Base-by-base conservation (phyloP, 2,329 filamentous ascomycete genomes). In the Paradendryphiella salina region DNA sequence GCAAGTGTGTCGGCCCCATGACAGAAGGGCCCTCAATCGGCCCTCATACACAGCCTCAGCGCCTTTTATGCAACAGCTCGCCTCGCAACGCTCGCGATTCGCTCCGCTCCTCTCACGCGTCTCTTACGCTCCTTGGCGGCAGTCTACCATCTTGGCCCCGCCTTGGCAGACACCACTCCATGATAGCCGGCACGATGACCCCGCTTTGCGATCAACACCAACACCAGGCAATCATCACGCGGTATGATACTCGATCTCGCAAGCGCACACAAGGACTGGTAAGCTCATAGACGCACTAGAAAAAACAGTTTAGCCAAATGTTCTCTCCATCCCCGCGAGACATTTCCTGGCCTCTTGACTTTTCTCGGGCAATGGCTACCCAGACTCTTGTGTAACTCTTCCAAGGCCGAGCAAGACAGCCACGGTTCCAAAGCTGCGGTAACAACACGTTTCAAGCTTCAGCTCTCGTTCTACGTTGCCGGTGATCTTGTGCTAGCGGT, bases 1-100 rank as follows among this genome's bases (percentile, higher is more conserved):
- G 42, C 52, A 39, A 47, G 58, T 62, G 56, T 57, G 49, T 47
- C 31, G 37, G 29, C 47, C 38, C 36, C 59, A 43, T 57, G 55
- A 44, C 45, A 50, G 26, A 32, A 26, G n/a, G 18, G 49, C 38
- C 23, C 62, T 51, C 50, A 32, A 44, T 46, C 48, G 40, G 40
- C 42, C 26, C 47, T 46, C 47, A 40, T 58, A 54, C 67, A 69
- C 65, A 68, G 67, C 66, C 67, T 67, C 67, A 58, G 56, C 63
- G 66, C 66, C 65, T 52, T 38, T 60, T 60, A 66, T 62, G 64
- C 64, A 64, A 35, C 54, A 18, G 35, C 36, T 59, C 54, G 54
- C 52, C 52, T 46, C 40, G 44, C 33, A 42, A 39, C 42, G 44
- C 52, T 41, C 35, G 40, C 50, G 40, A 57, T 61, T 60, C 50